Evolutionary conservation across 176 grass and related monocot species (phyloP), one percentile per base, ranked within the genome.

Genomic region (Oryza meyeriana): DNA sequence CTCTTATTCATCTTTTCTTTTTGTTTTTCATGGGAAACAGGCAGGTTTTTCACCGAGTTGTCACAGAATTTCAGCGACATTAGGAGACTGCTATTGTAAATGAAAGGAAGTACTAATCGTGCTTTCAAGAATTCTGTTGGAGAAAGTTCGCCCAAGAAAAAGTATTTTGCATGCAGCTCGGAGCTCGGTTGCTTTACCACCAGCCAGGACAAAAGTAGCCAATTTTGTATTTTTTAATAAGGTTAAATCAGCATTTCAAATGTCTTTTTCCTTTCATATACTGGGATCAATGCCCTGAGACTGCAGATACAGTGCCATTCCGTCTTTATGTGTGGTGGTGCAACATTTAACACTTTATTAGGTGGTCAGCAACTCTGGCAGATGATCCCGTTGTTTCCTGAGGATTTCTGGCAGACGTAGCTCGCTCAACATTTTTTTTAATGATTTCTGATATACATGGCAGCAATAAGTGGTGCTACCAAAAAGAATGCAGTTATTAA

Each of bases 11-110:
- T 9, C 26, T 26, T 17, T 34, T 67, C 10, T 26, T 55, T 85
- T 68, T 76, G 11, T 66, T 34, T n/a, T 61, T 61, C 47, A 33
- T 65, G 62, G 42, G 63, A 63, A 63, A 50, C 91, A 99, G 96
- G 89, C 13, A 95, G 87, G 16, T 95, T 99, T 83, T 79, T 99
- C 66, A 88, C 83, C 13, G 87, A 85, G 55, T 33, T 99, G 80
- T 85, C 85, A 25, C 84, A 69, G 50, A 95, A 99, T 66, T 99
- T 99, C 83, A 90, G 91, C 1, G 89, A 99, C 80, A 95, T 99
- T 62, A 86, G 48, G 75, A 93, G 96, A 84, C 75, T 99, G 66
- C 76, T 94, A 6, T 69, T 95, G 68, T 99, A 88, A 93, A 85
- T 86, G 78, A 72, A 90, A 69, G 61, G 30, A 30, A 36, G 12